A percentile compares a stretch with the other conserved stretches of the same genome.
These are phyloP conservation scores for Neurospora sp. DNA, from an alignment of 495 filamentous ascomycete species.

Conservation along the genomic window DNA sequence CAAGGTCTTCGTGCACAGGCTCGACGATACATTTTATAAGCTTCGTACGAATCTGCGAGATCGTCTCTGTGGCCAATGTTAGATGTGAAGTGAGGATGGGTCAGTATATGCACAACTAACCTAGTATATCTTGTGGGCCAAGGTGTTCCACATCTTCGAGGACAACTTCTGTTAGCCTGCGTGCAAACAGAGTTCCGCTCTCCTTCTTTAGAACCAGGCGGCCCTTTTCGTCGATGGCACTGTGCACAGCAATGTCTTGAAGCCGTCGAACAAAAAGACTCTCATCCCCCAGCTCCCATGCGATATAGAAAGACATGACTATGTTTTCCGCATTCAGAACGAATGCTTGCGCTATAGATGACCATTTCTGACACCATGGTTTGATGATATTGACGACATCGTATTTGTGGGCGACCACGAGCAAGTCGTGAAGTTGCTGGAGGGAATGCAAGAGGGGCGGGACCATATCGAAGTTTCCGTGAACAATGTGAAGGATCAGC, in stretches of 20 bases:
- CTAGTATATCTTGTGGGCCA: background rate
- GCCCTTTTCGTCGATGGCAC: background rate
- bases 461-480: slow-evolving; percentile 14
- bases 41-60: too few species aligned
- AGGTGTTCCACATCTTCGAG: background rate
- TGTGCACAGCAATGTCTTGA: background rate
- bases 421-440: slow-evolving; percentile 12
- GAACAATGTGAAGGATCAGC: slow-evolving; percentile 17
- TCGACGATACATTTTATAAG: too few species aligned
- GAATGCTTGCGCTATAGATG: background rate
- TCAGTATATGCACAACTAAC: background rate
- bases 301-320: background rate
- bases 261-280: background rate
- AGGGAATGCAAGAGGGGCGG: slow-evolving; percentile 2
- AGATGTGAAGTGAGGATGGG: too few species aligned
- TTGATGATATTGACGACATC: slow-evolving; percentile 14
- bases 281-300: background rate
- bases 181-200: too few species aligned
- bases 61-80: too few species aligned
- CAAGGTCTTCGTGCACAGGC: background rate
- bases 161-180: background rate
- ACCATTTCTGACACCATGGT: slow-evolving; percentile 17
- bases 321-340: too few species aligned
- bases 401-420: slow-evolving; percentile 20
- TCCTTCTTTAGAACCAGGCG: background rate